Evolutionary conservation across 1,284 basidiomycete genomes (phyloP), one percentile per base, ranked within the genome.

Genomic region (Tylopilus sp.): DNA sequence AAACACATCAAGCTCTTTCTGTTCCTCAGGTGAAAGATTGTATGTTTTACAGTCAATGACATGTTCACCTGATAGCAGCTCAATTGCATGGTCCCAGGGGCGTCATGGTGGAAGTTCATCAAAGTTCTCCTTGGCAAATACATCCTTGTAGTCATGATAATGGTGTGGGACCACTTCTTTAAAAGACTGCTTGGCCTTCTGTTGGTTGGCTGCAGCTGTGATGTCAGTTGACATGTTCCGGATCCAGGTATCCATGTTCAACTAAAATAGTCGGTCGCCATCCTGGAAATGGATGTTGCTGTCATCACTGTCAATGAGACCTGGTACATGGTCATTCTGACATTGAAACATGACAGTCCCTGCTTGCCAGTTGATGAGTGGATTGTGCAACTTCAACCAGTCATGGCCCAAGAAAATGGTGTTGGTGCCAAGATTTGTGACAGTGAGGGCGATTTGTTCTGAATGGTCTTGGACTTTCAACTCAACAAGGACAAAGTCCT

Each of bases 11-110:
- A 68, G 53, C 48, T 68, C 55, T 12, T 48, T 21, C n/a, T 65
- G 59, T 50, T 68, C 42, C 1, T 16, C 6, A 1, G 33, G 34
- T 12, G 42, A 35, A 2, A 68, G 39, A 3, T 48, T 60, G 19
- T 68, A 65, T 4, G 23, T 58, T 27, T 68, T 68, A 23, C 63
- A 65, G 17, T 68, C 21, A 14, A 57, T 29, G 1, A 23, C 9
- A 9, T 57, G 56, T 6, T 57, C 37, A 21, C 56, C 56, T 29
- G 56, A 37, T 23, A 41, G 7, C 2, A 57, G 6, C 19, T 57
- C 37, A 4, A 57, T 31, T 5, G 37, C 13, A 6, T 57, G 56
- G 6, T 57, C 56, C 56, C 56, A 57, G 16, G 56, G 56, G 19
- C 5, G 19, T 6, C 13, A 9, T 2, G 56, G 56, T 2, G 35